A percentile compares a stretch with the other conserved stretches of the same genome.
These are phyloP conservation scores for Setaria viridis DNA, from an alignment of 202 grass and related monocot species.

Conservation along the genomic window DNA sequence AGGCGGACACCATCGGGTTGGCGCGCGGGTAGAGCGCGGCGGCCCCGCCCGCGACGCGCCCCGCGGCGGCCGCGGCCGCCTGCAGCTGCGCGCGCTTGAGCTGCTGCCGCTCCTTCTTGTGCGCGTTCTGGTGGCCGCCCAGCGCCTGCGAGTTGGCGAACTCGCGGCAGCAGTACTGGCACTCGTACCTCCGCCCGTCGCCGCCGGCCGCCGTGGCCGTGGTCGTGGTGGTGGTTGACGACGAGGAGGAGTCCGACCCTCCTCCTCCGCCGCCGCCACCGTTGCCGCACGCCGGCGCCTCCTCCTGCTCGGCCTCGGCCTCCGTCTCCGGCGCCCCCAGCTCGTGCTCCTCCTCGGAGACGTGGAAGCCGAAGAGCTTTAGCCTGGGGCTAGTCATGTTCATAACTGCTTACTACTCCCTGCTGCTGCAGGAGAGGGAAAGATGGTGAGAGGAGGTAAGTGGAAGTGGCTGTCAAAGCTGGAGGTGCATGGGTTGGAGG, in stretches of 20 bases:
- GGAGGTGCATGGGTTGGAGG: constrained; percentile 68
- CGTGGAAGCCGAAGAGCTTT: constrained; percentile 92
- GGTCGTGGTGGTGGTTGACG: constrained; percentile 68
- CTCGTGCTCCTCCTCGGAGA: constrained; percentile 55
- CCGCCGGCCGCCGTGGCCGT: constrained; percentile 43
- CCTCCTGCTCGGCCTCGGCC: constrained; percentile 18
- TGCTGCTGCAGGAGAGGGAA: background rate
- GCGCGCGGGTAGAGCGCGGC: constrained; percentile 68
- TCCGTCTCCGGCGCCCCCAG: background rate
- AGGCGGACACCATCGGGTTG: constrained; percentile 86
- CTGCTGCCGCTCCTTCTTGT: constrained; percentile 98
- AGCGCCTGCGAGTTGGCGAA: constrained; percentile 98
- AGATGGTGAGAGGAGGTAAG: background rate
- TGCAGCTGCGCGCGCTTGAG: constrained; percentile 94
- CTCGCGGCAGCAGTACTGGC: constrained; percentile 97
- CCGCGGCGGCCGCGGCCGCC: constrained; percentile 55
- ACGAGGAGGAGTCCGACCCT: constrained; percentile 78
- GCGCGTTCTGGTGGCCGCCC: constrained; percentile 93
- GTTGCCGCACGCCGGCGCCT: constrained; percentile 20
- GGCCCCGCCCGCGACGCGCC: constrained; percentile 42
- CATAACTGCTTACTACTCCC: background rate
- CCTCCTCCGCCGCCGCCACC: constrained; percentile 47
- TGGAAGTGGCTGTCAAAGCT: constrained; percentile 45
- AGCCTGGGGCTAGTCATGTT: constrained; percentile 79
- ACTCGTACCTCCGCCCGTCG: constrained; percentile 80